phyloP scores from a whole-genome alignment of 495 filamentous ascomycete genomes.

The Penicillium bovifimosum region DNA sequence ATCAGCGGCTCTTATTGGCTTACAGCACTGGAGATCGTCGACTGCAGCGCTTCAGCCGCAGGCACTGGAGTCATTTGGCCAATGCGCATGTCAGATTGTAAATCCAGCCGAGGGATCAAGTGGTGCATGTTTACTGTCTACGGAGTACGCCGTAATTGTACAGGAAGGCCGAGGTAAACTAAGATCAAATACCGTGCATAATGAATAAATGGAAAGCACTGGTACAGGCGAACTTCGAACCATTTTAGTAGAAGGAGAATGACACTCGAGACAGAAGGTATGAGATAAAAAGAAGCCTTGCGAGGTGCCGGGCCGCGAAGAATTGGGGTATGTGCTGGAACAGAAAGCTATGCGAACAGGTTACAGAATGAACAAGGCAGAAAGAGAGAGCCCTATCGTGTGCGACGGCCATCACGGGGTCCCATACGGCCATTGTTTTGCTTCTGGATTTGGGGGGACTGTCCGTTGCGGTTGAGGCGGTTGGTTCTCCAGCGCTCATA shows the following conservation, averaged over 20 bases:
- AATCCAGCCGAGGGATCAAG: neutral
- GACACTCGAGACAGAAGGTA: slow-evolving; percentile 14
- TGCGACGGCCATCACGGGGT: slow-evolving; percentile 30
- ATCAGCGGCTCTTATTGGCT: slow-evolving; percentile 3
- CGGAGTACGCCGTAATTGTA: neutral
- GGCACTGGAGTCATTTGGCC: neutral
- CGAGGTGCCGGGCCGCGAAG: slow-evolving; percentile 12
- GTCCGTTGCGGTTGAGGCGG: slow-evolving; percentile 48
- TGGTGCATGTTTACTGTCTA: neutral
- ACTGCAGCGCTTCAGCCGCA: slow-evolving; percentile 5
- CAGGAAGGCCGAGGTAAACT: neutral
- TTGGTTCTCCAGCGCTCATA: slow-evolving; percentile 94
- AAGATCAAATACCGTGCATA: slow-evolving; percentile 4
- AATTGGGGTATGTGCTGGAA: slow-evolving; percentile 25
- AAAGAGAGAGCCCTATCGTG: slow-evolving; percentile 17
- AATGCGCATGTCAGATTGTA: slow-evolving; percentile 4
- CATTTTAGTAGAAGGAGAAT: slow-evolving; percentile 10
- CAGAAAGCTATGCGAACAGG: slow-evolving; percentile 28
- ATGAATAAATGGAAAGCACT: neutral
- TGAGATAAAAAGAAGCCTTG: slow-evolving; percentile 21
- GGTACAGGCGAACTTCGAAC: slow-evolving; percentile 2
- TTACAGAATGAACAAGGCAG: slow-evolving; percentile 11
- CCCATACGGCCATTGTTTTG: slow-evolving; percentile 30
- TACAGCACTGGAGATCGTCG: slow-evolving; percentile 1
- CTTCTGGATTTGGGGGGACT: slow-evolving; percentile 14